These are phyloP conservation scores for Pichia sp. DNA, from an alignment of 1,139 yeast genomes.

Conservation along the genomic window DNA sequence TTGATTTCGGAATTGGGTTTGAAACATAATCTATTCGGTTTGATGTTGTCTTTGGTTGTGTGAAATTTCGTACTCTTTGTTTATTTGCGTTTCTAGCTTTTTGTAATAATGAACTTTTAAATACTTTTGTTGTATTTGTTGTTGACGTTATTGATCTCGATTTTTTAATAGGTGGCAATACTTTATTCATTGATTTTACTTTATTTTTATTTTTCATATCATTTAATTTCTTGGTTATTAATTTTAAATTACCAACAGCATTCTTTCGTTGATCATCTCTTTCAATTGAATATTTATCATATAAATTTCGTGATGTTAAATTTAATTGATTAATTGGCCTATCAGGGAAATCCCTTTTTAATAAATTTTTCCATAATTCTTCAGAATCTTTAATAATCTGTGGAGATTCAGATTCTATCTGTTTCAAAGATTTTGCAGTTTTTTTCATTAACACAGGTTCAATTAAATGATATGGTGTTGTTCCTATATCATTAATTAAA, in stretches of 20 bases:
- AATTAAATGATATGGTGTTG: constrained; percentile 29
- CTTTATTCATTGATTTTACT: constrained; percentile 25
- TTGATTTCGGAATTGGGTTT: not conserved
- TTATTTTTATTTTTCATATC: constrained; percentile 23
- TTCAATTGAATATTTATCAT: constrained; percentile 22
- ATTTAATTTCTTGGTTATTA: constrained; percentile 21
- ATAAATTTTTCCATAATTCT: constrained; percentile 28
- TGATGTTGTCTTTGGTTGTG: constrained; percentile 6
- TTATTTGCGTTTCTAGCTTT: constrained; percentile 27
- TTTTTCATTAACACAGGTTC: constrained; percentile 31
- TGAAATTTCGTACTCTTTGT: constrained; percentile 22
- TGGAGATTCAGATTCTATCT: constrained; percentile 27
- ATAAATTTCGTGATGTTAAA: constrained; percentile 22
- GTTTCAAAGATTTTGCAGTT: constrained; percentile 26
- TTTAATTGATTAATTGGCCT: constrained; percentile 19
- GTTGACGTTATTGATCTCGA: not conserved
- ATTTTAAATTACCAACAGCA: constrained; percentile 26
- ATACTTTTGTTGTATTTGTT: constrained; percentile 1
- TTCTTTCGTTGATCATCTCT: constrained; percentile 22
- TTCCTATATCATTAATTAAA: constrained; percentile 28
- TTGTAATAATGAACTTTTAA: constrained; percentile 26
- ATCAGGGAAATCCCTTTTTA: constrained; percentile 28
- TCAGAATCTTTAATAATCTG: constrained; percentile 26
- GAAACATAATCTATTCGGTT: not conserved
- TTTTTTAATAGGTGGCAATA: constrained; percentile 20